Evolutionary conservation across 1,139 yeast species (phyloP).

Genomic region (Pichia sp.): DNA sequence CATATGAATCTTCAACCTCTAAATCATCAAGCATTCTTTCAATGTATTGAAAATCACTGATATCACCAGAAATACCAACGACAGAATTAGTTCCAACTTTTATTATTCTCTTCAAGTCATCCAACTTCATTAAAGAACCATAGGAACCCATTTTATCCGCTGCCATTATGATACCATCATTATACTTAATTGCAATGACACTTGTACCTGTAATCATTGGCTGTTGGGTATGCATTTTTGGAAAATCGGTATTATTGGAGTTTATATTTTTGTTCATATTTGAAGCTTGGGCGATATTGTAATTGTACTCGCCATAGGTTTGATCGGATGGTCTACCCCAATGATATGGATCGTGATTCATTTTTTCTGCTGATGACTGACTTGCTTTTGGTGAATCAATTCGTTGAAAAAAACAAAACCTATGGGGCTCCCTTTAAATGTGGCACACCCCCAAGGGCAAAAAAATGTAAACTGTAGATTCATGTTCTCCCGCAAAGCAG

Average conservation of each 20-base stretch:
- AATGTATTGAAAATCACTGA: conserved; percentile 85
- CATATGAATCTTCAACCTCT: conserved; percentile 71
- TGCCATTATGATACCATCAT: conserved; percentile 87
- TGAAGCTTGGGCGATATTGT: conserved; percentile 57
- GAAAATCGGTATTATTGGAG: conserved; percentile 34
- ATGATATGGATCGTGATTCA: conserved; percentile 91
- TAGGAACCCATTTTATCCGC: conserved; percentile 94
- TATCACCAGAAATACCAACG: conserved; percentile 93
- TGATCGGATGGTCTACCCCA: conserved; percentile 95
- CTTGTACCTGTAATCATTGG: conserved; percentile 97
- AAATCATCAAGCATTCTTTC: conserved; percentile 70
- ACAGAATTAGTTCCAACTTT: conserved; percentile 78
- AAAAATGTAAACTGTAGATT: too few relatives aligned
- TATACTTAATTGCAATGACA: conserved; percentile 82
- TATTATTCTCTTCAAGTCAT: conserved; percentile 74
- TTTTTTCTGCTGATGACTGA: conserved; percentile 19
- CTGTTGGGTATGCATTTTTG: conserved; percentile 80
- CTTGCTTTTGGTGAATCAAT: too few relatives aligned
- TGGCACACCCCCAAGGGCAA: too few relatives aligned
- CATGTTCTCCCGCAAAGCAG: too few relatives aligned
- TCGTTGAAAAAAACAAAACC: too few relatives aligned
- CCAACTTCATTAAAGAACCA: conserved; percentile 87
- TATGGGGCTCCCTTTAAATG: too few relatives aligned
- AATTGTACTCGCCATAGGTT: conserved; percentile 73
- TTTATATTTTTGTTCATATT: conserved; percentile 15